Base-by-base conservation (phyloP, 768 basidiomycete genomes). In the Suillus subluteus region DNA sequence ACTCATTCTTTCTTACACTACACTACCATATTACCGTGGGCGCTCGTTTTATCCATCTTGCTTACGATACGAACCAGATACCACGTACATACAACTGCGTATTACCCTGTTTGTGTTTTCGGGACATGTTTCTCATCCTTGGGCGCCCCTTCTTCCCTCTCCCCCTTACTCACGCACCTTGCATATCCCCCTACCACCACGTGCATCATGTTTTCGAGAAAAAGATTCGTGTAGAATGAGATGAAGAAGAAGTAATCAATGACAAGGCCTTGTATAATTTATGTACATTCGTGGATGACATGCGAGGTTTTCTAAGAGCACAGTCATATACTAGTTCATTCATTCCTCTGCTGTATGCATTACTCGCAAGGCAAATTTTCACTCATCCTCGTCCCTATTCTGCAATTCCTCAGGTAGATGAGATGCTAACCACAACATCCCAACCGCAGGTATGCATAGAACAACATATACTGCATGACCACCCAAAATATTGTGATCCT, bases 401-500 rank as follows among this genome's bases (percentile, higher is more conserved):
- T 79, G 83, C 11, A 80, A 73, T 40, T 80, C 72, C 30, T 77
- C 71, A 6, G 86, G 85, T 56, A 87, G 72, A 21, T 71, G 71
- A 13, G 68, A 62, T 2, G 80, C 82, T 58, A 85, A 71, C 26
- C 77, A 44, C 0, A 74, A 58, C 1, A 80, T 69, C 18, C 40
- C 59, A 43, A 43, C n/a, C 18, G 41, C 59, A 30, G 59, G 59
- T 61, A 61, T 21, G 41, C 26, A 61, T 32, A 87, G 70, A 43
- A 85, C 68, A 2, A 73, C 72, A 72, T 84, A 86, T 5, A 82
- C 82, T 2, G 82, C 82, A 65, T 84, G 82, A 0, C 86, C 86
- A 4, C 81, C 79, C 2, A 87, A 65, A 6, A 85, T 70, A 30
- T 78, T 78, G 55, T 79, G 73, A 63, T 86, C 77, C 16, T 83